Base-by-base conservation (phyloP, 2,329 filamentous ascomycete genomes). In the Hirsutella rhossiliensis region DNA sequence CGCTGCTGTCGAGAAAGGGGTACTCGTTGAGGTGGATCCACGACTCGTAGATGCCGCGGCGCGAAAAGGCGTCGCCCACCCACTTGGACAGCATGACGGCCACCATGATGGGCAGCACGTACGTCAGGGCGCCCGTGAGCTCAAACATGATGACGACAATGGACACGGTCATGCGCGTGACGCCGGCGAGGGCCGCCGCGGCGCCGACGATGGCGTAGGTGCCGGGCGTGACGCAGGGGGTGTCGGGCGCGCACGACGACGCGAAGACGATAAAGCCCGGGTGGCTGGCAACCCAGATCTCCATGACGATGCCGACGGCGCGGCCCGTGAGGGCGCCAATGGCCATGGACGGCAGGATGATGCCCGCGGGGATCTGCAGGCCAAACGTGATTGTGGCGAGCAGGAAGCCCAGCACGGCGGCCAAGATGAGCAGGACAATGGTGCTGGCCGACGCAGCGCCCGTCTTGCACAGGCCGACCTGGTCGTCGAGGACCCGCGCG, bases 71-170 rank as follows among this genome's bases (percentile, higher is more conserved):
- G 62, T 98, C 92, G 56, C 89, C 92, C 23, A 95, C 87, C 29
- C n/a, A n/a, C 59, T 90, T 94, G n/a, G 88, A 87, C 57, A 94
- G 92, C 12, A 88, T 73, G 52, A 97, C 92, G 1, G 97, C 92
- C 54, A 98, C 96, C 92, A 98, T 98, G 13, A 90, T 97, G 0
- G 92, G 92, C 23, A 98, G 69, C 51, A 98, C 97, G 58, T 98
- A 98, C 2, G 89, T 95, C 47, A 97, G 68, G 7, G 92, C 92
- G n/a, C 92, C 92, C 0, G 92, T 98, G 41, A 98, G 75, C 64
- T 98, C 92, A 57, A 97, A 97, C 92, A 98, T 97, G 62, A 98
- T 98, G 56, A 98, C 92, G 2, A 96, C 90, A 9, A 98, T 88
- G 0, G 89, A 94, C 15, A 98, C 81, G 0, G 90, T 96, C 49